phyloP scores from a whole-genome alignment of 1,284 basidiomycete species.

The Rhodotorula mucilaginosa region DNA sequence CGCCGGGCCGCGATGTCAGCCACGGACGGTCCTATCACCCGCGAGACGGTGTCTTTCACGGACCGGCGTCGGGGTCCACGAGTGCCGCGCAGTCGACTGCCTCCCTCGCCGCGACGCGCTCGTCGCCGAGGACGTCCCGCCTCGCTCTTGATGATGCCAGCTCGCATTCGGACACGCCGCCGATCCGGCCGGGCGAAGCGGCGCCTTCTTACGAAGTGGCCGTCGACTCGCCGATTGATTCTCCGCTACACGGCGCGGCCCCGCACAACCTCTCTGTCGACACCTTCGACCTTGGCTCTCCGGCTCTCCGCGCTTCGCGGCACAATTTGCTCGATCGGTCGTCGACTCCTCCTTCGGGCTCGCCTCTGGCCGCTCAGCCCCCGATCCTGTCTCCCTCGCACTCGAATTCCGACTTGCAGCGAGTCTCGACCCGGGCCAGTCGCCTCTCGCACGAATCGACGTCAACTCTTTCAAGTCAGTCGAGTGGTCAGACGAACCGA shows the following conservation, averaged over 20 bases:
- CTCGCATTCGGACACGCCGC: slow-evolving; percentile 6
- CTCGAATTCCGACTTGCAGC: slow-evolving; percentile 1
- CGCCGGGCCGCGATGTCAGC: slow-evolving; percentile 31
- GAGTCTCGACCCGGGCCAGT: slow-evolving; percentile 19
- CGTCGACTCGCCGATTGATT: slow-evolving; percentile 13
- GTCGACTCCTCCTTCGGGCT: slow-evolving; percentile 22
- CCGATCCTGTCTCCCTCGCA: background rate
- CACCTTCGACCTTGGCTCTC: slow-evolving; percentile 7
- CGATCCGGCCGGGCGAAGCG: slow-evolving; percentile 30
- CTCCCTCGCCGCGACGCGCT: background rate
- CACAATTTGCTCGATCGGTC: slow-evolving; percentile 8
- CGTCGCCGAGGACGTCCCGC: slow-evolving; percentile 19
- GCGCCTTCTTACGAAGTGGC: slow-evolving; percentile 39
- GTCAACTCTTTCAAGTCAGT: slow-evolving; percentile 5
- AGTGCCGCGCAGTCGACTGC: background rate
- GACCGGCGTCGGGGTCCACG: background rate
- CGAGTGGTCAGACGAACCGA: background rate
- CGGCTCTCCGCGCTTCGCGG: background rate
- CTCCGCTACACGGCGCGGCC: slow-evolving; percentile 5
- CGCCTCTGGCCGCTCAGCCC: slow-evolving; percentile 18
- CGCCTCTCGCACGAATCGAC: slow-evolving; percentile 29
- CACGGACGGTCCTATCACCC: slow-evolving; percentile 25
- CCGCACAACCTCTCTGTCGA: slow-evolving; percentile 1
- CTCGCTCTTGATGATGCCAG: slow-evolving; percentile 24
- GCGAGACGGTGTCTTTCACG: slow-evolving; percentile 29